Evolutionary conservation across 2,329 filamentous ascomycete genomes (phyloP).

Genomic region (Trichoderma gracile): DNA sequence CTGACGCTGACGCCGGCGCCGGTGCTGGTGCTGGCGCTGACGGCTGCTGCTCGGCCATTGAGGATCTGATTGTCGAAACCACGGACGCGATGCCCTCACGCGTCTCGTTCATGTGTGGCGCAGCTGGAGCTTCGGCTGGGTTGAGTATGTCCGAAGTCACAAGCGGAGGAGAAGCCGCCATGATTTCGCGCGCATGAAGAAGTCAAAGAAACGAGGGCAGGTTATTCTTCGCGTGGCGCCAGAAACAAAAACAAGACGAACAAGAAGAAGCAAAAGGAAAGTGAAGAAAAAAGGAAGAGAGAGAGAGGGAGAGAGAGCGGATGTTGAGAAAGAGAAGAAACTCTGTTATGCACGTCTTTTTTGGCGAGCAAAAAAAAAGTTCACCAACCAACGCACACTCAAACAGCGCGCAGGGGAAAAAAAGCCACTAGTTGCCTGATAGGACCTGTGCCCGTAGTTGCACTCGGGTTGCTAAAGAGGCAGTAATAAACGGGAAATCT

Average conservation of each 20-base stretch:
- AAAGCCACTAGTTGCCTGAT: not conserved
- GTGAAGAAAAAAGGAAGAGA: not conserved
- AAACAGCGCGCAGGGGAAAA: no score
- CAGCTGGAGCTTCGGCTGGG: not conserved
- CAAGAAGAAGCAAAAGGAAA: not conserved
- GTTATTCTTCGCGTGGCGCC: no score
- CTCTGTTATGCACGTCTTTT: not conserved
- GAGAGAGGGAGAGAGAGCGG: not conserved
- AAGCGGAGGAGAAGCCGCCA: conserved; percentile 7
- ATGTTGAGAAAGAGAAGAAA: not conserved
- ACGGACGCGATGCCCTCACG: conserved; percentile 22
- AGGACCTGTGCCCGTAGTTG: not conserved
- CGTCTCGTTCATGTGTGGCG: conserved; percentile 6
- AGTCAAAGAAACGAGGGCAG: not conserved
- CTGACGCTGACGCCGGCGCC: not conserved
- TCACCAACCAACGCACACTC: conserved; percentile 1
- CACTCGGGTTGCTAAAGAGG: no score
- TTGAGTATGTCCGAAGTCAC: conserved; percentile 3
- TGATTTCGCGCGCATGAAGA: not conserved
- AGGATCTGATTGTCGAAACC: not conserved
- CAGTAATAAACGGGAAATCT: no score
- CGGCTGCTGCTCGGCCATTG: not conserved
- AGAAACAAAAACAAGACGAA: not conserved
- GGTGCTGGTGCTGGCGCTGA: no score
- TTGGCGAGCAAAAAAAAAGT: not conserved